Conservation (phyloP, 768 basidiomycete species). For the Phlebiopsis flavidoalba region DNA sequence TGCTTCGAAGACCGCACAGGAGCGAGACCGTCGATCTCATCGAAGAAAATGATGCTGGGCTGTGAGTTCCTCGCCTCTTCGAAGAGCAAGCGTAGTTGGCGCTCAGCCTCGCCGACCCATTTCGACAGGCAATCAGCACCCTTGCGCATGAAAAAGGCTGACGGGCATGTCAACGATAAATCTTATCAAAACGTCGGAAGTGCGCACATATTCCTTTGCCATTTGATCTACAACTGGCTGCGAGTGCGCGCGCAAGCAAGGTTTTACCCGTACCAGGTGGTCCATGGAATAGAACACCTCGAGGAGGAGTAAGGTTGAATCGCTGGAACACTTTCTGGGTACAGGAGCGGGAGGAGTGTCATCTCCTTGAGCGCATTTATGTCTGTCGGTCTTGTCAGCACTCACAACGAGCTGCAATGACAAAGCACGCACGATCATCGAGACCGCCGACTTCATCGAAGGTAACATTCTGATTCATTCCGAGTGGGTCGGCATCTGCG, state of each 20-base stretch:
- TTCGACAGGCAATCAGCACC: slow-evolving; percentile 97
- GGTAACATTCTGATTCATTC: slow-evolving; percentile 88
- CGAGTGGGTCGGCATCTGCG: slow-evolving; percentile 94
- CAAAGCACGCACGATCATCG: slow-evolving; percentile 69
- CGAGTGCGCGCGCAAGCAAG: slow-evolving; percentile 86
- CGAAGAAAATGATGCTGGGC: slow-evolving; percentile 98
- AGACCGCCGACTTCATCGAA: slow-evolving; percentile 97
- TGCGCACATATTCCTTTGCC: slow-evolving; percentile 83
- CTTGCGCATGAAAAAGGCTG: slow-evolving; percentile 99
- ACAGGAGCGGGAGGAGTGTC: slow-evolving; percentile 91
- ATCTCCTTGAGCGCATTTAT: slow-evolving; percentile 98
- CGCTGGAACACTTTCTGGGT: slow-evolving; percentile 96
- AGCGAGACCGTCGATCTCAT: slow-evolving; percentile 98
- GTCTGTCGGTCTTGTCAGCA: slow-evolving; percentile 40
- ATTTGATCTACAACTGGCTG: slow-evolving; percentile 83
- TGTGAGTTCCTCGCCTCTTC: slow-evolving; percentile 92
- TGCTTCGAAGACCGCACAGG: slow-evolving; percentile 98
- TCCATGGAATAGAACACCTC: slow-evolving; percentile 96
- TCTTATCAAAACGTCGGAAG: background rate
- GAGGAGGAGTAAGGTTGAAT: slow-evolving; percentile 90
- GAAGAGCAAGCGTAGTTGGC: slow-evolving; percentile 90
- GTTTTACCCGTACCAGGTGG: slow-evolving; percentile 99
- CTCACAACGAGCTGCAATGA: background rate
- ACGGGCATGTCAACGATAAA: background rate
- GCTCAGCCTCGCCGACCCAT: slow-evolving; percentile 99